Conservation (phyloP, 2,329 filamentous ascomycete species). For the Botrytis cinerea region DNA sequence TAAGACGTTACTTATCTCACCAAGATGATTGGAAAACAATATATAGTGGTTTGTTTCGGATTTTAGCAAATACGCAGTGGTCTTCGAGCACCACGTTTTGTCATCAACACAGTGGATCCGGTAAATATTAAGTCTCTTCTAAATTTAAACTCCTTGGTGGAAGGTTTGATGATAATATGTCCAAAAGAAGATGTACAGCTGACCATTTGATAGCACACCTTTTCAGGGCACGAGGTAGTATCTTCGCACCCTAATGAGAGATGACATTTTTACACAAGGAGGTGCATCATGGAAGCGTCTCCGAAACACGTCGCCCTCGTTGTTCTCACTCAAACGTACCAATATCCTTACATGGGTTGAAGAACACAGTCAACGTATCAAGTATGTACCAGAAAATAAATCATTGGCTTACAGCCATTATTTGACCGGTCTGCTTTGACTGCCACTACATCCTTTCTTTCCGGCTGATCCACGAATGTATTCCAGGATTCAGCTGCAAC, state of each 20-base stretch:
- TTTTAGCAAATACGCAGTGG: too few relatives aligned
- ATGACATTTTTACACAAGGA: not conserved
- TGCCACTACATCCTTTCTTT: slow-evolving; percentile 34
- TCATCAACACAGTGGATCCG: not conserved
- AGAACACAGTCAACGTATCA: not conserved
- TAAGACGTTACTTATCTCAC: not conserved
- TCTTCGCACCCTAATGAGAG: not conserved
- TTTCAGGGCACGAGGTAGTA: not conserved
- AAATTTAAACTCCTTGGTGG: not conserved
- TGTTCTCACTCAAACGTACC: not conserved
- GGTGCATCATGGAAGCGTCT: not conserved
- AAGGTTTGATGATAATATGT: not conserved
- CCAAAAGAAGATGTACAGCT: not conserved
- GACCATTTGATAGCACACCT: not conserved
- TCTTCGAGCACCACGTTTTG: not conserved
- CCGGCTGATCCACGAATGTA: slow-evolving; percentile 55
- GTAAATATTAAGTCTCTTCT: not conserved
- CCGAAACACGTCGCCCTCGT: not conserved
- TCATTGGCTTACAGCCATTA: slow-evolving; percentile 43
- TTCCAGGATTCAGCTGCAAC: slow-evolving; percentile 48
- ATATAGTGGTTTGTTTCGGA: not conserved
- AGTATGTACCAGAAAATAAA: slow-evolving; percentile 14
- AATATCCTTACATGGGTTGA: not conserved
- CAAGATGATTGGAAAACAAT: not conserved
- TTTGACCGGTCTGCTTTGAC: slow-evolving; percentile 55